A percentile compares a stretch with the other conserved stretches of the same genome.
phyloP scores from a whole-genome alignment of 169 alveolate species.

The Amoebophrya sp. region DNA sequence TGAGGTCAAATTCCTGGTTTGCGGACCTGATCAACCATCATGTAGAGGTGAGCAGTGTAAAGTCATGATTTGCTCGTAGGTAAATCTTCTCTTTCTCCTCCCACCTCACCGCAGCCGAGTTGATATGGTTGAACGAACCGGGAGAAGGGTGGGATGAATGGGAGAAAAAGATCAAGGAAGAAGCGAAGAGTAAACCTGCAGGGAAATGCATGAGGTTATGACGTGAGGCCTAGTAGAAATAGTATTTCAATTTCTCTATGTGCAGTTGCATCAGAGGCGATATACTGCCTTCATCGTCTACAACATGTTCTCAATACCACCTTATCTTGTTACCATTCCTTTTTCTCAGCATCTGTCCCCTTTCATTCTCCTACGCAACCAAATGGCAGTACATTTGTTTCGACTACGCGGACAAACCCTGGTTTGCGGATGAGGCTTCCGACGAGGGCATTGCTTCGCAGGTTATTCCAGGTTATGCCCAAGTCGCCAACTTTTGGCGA shows the following conservation, averaged over 20 bases:
- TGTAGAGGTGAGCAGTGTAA: no score
- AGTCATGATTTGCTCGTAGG: not conserved
- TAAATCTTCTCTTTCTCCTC: not conserved
- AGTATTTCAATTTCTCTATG: no score
- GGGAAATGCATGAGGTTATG: no score
- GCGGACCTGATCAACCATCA: no score
- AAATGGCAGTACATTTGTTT: not conserved
- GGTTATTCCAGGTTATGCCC: not conserved
- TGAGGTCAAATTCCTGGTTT: no score
- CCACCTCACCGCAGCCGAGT: not conserved
- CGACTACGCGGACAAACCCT: not conserved
- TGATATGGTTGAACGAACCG: not conserved
- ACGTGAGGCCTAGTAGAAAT: no score
- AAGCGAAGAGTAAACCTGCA: no score
- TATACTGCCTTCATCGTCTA: no score
- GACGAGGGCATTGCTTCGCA: not conserved
- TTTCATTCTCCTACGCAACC: not conserved
- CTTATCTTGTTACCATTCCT: no score
- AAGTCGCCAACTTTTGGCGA: not conserved
- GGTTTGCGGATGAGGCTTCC: not conserved
- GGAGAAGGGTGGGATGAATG: not conserved
- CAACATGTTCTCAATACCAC: no score
- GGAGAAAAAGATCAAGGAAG: not conserved
- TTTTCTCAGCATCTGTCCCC: no score
- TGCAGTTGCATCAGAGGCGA: no score